Base-by-base conservation (phyloP, 768 basidiomycete species). In the Hypholoma fasciculare region DNA sequence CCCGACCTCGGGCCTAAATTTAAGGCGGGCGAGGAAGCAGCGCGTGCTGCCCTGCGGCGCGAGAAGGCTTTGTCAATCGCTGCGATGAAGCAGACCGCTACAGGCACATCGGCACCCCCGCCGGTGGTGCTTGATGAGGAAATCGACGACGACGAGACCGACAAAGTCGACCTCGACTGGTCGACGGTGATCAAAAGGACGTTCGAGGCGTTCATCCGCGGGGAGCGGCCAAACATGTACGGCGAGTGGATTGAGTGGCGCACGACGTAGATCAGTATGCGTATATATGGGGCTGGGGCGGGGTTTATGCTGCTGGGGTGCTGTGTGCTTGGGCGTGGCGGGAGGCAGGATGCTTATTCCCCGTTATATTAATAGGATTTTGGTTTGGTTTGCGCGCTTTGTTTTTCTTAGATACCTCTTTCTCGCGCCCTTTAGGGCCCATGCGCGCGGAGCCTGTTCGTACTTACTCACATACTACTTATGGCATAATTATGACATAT, bases 181-280 rank as follows among this genome's bases (percentile, higher is more conserved):
- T 82, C 90, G 39, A 82, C 89, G 16, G 94, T 96, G 47, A 71
- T 96, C 58, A 98, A 98, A 77, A 79, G 96, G 74, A 94, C 92
- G n/a, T 96, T 96, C 70, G 96, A 98, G 76, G 83, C 85, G 53
- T 96, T 91, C 71, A 71, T 97, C 53, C 80, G 95, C 6, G 90
- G 88, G 1, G 94, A 97, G 72, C 74, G 85, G 30, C 93, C 95
- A 19, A 97, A 96, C 69, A 92, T 94, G 91, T 95, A 95, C 72
- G 93, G 94, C 36, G 94, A 95, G 75, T 85, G 82, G 83, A 62
- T 80, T 54, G 65, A 71, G 46, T 80, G 79, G 79, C 71, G 53
- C 23, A 57, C 34, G 51, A 17, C 38, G 50, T 40, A 52, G 34
- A 49, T 27, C 26, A 57, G 53, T 47, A 59, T 27, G 19, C 8